phyloP scores from a whole-genome alignment of 352 stramenopile genomes.

The Phytophthora kernoviae region DNA sequence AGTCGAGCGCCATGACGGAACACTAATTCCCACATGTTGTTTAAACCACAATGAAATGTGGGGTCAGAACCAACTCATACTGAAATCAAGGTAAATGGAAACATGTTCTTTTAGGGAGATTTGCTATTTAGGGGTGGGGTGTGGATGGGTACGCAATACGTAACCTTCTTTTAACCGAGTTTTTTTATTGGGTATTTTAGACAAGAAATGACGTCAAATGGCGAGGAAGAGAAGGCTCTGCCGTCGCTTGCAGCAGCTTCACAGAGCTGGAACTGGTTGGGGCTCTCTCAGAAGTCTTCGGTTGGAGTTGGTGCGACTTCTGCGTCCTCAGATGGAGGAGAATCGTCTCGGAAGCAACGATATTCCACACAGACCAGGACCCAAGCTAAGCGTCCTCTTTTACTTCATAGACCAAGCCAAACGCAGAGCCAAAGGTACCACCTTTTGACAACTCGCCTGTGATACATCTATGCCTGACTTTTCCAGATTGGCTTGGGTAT shows the following conservation, averaged over 20 bases:
- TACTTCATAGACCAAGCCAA: conserved; percentile 9
- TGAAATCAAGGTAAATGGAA: too few relatives aligned
- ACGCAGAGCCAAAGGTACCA: not conserved
- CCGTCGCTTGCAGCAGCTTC: conserved; percentile 11
- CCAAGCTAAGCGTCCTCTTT: conserved; percentile 20
- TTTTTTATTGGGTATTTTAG: too few relatives aligned
- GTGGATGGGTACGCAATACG: too few relatives aligned
- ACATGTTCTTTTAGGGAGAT: too few relatives aligned
- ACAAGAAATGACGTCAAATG: conserved; percentile 9
- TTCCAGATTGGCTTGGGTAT: too few relatives aligned
- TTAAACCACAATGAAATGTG: too few relatives aligned
- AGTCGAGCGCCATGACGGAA: conserved; percentile 63
- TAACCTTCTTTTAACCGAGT: too few relatives aligned
- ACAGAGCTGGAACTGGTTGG: conserved; percentile 60
- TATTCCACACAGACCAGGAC: not conserved
- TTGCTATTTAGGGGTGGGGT: too few relatives aligned
- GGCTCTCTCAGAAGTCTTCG: conserved; percentile 36
- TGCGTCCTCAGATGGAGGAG: conserved; percentile 14
- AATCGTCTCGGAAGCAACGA: conserved; percentile 10
- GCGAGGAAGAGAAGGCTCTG: conserved; percentile 6
- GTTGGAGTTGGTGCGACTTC: conserved; percentile 13
- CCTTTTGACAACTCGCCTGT: too few relatives aligned
- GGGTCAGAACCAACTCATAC: conserved; percentile 1
- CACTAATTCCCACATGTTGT: conserved; percentile 49
- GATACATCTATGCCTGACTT: too few relatives aligned